Conservation (phyloP, 306 rosid genomes). For the Cotoneaster glaucophyllus region DNA sequence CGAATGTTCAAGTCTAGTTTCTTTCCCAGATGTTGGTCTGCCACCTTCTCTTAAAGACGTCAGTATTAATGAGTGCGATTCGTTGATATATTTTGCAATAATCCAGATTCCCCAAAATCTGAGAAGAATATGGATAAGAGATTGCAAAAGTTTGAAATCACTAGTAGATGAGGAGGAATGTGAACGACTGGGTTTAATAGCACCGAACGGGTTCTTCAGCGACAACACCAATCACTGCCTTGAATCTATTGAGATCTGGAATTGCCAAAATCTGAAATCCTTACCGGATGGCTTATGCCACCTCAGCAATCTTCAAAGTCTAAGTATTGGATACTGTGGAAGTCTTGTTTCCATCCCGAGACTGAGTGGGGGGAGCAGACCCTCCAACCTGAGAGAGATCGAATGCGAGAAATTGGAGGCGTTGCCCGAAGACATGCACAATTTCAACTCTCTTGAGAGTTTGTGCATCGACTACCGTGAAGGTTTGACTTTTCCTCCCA, state of each 20-base stretch:
- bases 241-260: accelerated
- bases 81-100: neutral
- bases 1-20: neutral
- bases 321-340: no score
- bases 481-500: constrained; percentile 14
- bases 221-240: neutral
- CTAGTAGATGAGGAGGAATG: neutral
- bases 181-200: constrained; percentile 4
- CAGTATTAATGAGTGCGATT: accelerated
- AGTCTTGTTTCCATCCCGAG: neutral
- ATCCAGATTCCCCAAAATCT: neutral
- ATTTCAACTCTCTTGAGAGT: constrained; percentile 5
- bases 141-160: neutral
- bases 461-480: neutral
- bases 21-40: neutral
- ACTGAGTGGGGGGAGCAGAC: neutral
- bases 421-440: neutral
- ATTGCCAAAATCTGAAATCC: neutral
- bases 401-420: neutral
- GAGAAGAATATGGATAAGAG: accelerated
- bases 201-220: neutral
- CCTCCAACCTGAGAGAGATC: no score
- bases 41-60: neutral
- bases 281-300: neutral
- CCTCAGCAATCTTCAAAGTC: neutral